Evolutionary conservation across 2,329 filamentous ascomycete species (phyloP), one percentile per base, ranked within the genome.

Genomic region (Akanthomyces dipterigenus): DNA sequence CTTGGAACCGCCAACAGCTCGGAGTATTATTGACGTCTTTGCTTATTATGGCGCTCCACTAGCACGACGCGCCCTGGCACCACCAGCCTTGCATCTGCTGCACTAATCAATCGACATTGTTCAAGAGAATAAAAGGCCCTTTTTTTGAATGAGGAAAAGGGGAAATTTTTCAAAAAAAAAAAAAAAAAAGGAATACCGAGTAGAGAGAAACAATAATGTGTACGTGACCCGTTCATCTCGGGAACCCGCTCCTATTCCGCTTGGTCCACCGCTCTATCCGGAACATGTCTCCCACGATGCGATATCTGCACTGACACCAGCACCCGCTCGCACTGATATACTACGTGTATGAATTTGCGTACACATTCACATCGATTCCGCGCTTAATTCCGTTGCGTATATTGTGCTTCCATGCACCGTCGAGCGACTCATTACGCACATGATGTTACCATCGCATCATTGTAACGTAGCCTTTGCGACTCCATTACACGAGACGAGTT

Each of bases 21-120:
- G 56, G 56, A 59, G 56, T 59, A 51, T 59, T 59, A 59, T 51
- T 24, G 24, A 31, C 26, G 18, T 14, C 46, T 22, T 48, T 49
- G 34, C 34, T 49, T 57, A 42, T 49, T 49, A 18, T 31, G 31
- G 36, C 55, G 20, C 55, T 40, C 55, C 54, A 49, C 55, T 31
- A 26, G 40, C 34, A 31, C 43, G 18, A 20, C 28, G 16, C 20
- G n/a, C 31, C 20, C 54, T 55, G 38, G n/a, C 42, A 56, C 42
- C 42, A 28, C 34, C 38, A 42, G 16, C 22, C 43, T 49, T 48
- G 45, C 56, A 34, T 43, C 36, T 45, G 56, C 22, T 22, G 49
- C 28, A 46, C 54, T 43, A 46, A 59, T 59, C 56, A 43, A 51
- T 22, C 24, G 46, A 59, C 16, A 8, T 46, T 46, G 22, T 16